A percentile compares a stretch with the other conserved stretches of the same genome.
These are phyloP conservation scores for Fagopyrum tataricum DNA, from an alignment of 148 eudicot species.

Conservation along the genomic window DNA sequence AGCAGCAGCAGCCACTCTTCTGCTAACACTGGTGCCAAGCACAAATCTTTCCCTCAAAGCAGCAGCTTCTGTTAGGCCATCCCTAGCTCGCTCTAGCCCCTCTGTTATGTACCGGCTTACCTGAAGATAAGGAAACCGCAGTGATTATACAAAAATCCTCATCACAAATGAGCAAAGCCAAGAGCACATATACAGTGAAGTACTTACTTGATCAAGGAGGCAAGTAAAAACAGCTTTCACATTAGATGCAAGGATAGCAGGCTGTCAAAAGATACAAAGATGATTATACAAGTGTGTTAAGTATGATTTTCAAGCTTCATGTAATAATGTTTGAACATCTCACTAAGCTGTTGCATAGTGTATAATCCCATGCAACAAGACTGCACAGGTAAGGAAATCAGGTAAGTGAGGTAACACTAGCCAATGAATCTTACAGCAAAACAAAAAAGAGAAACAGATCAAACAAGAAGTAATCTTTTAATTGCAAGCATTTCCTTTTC, in stretches of 20 bases:
- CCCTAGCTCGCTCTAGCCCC: constrained; percentile 92
- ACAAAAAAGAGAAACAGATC: neutral
- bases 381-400: neutral
- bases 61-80: constrained; percentile 91
- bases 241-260: constrained; percentile 82
- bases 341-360: neutral
- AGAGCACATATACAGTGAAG: neutral
- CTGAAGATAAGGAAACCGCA: constrained; percentile 27
- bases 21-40: constrained; percentile 71
- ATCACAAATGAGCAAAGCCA: neutral
- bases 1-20: constrained; percentile 98
- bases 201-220: constrained; percentile 90
- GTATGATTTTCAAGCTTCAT: neutral
- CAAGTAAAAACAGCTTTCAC: constrained; percentile 86
- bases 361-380: neutral
- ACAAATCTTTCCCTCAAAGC: constrained; percentile 88
- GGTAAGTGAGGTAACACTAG: neutral
- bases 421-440: neutral
- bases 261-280: constrained; percentile 45
- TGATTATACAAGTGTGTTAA: constrained; percentile 7
- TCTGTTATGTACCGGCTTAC: constrained; percentile 86
- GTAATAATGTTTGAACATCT: neutral
- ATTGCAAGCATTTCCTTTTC: neutral
- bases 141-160: neutral
- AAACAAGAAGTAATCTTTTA: neutral